These are phyloP conservation scores for Backusella macrospora DNA, from an alignment of 192 early-diverging fungal genomes.

Conservation along the genomic window DNA sequence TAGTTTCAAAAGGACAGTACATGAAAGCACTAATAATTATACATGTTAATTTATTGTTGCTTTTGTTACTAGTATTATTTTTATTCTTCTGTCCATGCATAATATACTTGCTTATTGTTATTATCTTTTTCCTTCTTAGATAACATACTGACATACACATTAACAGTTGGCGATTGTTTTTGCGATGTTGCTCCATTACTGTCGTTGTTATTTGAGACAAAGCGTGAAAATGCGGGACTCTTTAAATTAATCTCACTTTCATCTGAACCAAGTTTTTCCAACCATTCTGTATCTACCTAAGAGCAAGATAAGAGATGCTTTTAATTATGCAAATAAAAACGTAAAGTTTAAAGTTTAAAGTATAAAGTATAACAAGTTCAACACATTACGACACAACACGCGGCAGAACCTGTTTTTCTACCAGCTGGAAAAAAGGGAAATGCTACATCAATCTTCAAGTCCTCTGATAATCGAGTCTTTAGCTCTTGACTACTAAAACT, in stretches of 20 bases:
- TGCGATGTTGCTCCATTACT: background rate
- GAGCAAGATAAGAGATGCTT: background rate
- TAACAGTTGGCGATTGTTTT: slow-evolving; percentile 36
- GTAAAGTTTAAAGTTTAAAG: background rate
- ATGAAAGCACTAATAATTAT: background rate
- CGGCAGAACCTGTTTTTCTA: slow-evolving; percentile 45
- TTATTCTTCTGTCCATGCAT: background rate
- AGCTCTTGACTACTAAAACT: slow-evolving; percentile 32
- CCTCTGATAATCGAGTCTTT: slow-evolving; percentile 43
- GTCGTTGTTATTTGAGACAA: slow-evolving; percentile 13
- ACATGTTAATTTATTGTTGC: background rate
- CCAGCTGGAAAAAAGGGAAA: slow-evolving; percentile 59
- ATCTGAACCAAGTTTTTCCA: slow-evolving; percentile 27
- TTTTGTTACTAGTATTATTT: background rate
- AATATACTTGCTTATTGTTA: slow-evolving; percentile 4
- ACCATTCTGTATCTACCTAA: slow-evolving; percentile 52
- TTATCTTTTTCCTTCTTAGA: slow-evolving; percentile 21
- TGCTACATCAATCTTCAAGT: slow-evolving; percentile 56
- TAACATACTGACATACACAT: slow-evolving; percentile 37
- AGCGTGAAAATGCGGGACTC: slow-evolving; percentile 25
- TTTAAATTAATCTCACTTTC: background rate
- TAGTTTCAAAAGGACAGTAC: background rate
- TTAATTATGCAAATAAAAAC: background rate
- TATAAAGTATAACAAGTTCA: too few relatives aligned
- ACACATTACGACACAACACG: slow-evolving; percentile 55